Evolutionary conservation across 1,284 basidiomycete species (phyloP), one percentile per base, ranked within the genome.

Genomic region (Inonotus obliquus): DNA sequence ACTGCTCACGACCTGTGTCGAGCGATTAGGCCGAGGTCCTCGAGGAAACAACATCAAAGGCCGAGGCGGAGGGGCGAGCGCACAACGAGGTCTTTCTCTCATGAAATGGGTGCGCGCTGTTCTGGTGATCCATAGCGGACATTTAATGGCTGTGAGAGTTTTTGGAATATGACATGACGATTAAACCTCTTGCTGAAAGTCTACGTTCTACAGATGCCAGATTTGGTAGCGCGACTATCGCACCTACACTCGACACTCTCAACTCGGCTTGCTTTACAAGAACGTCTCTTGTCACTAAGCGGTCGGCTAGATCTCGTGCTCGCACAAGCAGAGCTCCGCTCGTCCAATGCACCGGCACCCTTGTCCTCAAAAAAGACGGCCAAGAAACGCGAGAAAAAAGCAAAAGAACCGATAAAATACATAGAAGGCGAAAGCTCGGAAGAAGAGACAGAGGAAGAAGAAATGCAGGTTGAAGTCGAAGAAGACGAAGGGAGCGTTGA

Each of bases 131-230:
- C 95, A 98, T 72, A 91, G 94, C 61, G 91, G 90, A 1, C 91
- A 98, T 75, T 82, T 99, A 59, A 93, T 99, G 89, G 96, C 95
- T 48, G 94, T 95, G 68, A 69, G 87, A n/a, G n/a, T n/a, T n/a
- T n/a, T 81, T 21, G 13, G 19, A 14, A 9, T 21, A 35, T 35
- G 21, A 27, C n/a, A 2, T 14, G 32, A 19, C 13, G 32, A 35
- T 35, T 25, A 54, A 67, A 60, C 17, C 57, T 56, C 35, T 63
- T 58, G 60, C 66, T 32, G 32, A 32, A 32, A 66, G 59, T 67
- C 61, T 65, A 61, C 57, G 45, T 68, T 68, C 55, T 74, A 63
- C 37, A 94, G 91, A 87, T 95, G 72, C 94, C 93, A 13, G 90
- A 93, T 69, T 79, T 96, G 5, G 89, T 95, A 17, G 82, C 85